Evolutionary conservation across 495 filamentous ascomycete species (phyloP), one percentile per base, ranked within the genome.

Genomic region (Ascodesmis nigricans): DNA sequence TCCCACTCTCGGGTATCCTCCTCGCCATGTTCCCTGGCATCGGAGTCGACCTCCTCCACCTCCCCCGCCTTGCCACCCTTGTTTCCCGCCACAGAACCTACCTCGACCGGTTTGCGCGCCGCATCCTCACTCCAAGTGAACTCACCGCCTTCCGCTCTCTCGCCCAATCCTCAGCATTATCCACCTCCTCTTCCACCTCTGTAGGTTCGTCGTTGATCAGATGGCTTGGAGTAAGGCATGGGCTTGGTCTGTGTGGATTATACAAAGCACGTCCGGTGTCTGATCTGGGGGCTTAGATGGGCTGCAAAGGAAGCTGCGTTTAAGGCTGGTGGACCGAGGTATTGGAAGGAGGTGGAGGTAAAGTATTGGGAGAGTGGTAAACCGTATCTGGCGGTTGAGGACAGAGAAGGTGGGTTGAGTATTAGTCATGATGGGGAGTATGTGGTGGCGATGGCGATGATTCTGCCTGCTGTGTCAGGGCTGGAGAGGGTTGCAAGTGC

Each of bases 391-490:
- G 39, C 57, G 8, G 18, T 9, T 44, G 56, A 8, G 59, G 54
- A 55, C 55, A 56, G 28, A 55, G 59, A n/a, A n/a, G n/a, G n/a
- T n/a, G n/a, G 51, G 21, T 39, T 66, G 39, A 63, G 63, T 21
- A 67, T 71, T 40, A 65, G 64, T 28, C 66, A 71, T 56, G 67
- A 70, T 56, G 64, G 64, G 29, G 65, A 64, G 30, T 70, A 71
- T 50, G 64, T 67, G 11, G 53, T 66, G 39, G 66, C 65, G 21
- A 65, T 60, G 38, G 63, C 45, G n/a, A 28, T 48, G 35, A n/a
- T 48, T 16, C 44, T 39, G 21, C 5, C 29, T 31, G 5, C 5
- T 6, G n/a, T n/a, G n/a, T n/a, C n/a, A n/a, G n/a, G n/a, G n/a
- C n/a, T n/a, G n/a, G n/a, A n/a, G n/a, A n/a, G n/a, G n/a, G n/a